Evolutionary conservation across 345 rosid genomes (phyloP).

Genomic region (Theobroma cacao): DNA sequence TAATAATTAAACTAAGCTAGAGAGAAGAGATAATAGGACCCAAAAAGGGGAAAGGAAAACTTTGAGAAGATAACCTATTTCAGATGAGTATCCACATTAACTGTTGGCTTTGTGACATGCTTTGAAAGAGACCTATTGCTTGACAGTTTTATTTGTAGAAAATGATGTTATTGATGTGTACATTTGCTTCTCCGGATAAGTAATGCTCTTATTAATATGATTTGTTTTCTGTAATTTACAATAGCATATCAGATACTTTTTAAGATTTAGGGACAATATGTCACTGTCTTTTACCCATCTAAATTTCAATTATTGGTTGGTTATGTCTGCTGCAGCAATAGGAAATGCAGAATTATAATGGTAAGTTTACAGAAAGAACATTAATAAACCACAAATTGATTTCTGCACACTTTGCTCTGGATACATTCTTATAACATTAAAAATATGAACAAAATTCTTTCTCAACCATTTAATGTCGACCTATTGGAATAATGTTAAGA

Average conservation of each 20-base stretch:
- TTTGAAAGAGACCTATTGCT: neutral
- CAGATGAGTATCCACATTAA: neutral
- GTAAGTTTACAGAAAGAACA: neutral
- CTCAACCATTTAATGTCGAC: neutral
- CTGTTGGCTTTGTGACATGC: neutral
- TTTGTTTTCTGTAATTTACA: neutral
- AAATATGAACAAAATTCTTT: constrained; percentile 15
- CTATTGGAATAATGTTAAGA: neutral
- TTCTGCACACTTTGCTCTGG: constrained; percentile 23
- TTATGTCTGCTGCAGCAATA: constrained; percentile 20
- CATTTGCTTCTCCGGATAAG: neutral
- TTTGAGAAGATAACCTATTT: neutral
- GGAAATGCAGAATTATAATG: constrained; percentile 20
- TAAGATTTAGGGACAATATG: constrained; percentile 22
- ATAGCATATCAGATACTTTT: neutral
- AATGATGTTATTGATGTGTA: neutral
- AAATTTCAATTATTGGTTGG: constrained; percentile 36
- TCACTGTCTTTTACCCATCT: constrained; percentile 15
- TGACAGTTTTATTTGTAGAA: neutral
- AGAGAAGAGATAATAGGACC: neutral
- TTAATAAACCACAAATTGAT: constrained; percentile 2
- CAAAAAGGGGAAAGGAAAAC: no score
- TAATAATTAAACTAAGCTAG: neutral
- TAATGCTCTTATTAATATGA: neutral
- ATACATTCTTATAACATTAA: constrained; percentile 29